phyloP scores from a whole-genome alignment of 108 stramenopile genomes.

The Pseudonitzschia multiseries region DNA sequence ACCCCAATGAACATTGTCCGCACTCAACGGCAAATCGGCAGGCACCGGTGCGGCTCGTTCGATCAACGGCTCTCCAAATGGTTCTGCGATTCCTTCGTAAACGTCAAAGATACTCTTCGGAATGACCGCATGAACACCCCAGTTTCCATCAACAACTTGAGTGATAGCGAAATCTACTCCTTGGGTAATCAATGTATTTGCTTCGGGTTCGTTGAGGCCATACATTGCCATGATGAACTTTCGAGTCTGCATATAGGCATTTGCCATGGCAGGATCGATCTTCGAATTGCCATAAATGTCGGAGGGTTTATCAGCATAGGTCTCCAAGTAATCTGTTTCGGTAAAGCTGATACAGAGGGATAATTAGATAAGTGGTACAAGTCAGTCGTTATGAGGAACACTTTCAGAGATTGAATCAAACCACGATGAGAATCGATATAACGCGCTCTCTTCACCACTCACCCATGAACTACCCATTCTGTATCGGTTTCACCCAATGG shows the following conservation, averaged over 20 bases:
- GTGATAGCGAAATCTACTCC: conserved; percentile 43
- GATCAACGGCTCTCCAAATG: neutral
- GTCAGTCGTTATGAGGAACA: neutral
- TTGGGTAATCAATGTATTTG: conserved; percentile 35
- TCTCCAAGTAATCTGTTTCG: conserved; percentile 42
- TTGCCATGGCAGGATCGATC: conserved; percentile 45
- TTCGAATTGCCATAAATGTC: conserved; percentile 36
- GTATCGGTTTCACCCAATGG: conserved; percentile 39
- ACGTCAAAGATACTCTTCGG: conserved; percentile 31
- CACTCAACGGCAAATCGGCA: conserved; percentile 2
- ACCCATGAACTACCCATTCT: conserved; percentile 42
- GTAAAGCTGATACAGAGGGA: conserved; percentile 21
- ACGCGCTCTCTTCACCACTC: neutral
- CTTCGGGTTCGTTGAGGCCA: conserved; percentile 40
- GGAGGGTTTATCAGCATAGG: conserved; percentile 30
- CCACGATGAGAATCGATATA: too few species aligned
- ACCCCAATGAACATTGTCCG: conserved; percentile 42
- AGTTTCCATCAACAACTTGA: conserved; percentile 48
- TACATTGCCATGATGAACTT: conserved; percentile 44
- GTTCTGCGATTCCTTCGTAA: conserved; percentile 17
- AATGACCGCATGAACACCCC: conserved; percentile 45
- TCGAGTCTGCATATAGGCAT: conserved; percentile 43
- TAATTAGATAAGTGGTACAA: neutral
- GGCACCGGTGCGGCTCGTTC: neutral
- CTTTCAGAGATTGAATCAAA: neutral